Evolutionary conservation across 768 basidiomycete species (phyloP).

Genomic region (Suillus subluteus): DNA sequence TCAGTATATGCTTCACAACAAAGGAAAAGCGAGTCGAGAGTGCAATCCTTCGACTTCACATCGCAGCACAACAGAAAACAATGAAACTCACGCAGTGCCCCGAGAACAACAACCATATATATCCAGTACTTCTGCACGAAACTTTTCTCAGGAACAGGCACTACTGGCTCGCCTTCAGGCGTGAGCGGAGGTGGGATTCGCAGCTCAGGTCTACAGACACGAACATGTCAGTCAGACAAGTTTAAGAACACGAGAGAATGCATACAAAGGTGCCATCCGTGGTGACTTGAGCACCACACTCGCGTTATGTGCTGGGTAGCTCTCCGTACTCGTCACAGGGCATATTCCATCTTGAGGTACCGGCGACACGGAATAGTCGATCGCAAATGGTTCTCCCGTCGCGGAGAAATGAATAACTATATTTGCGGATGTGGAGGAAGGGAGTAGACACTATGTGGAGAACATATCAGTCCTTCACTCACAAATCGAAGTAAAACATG

Average conservation of each 20-base stretch:
- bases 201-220: conserved; percentile 60
- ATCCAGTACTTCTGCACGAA: conserved; percentile 94
- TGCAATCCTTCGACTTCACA: neutral
- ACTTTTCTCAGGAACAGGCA: conserved; percentile 67
- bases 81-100: conserved; percentile 58
- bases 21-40: neutral
- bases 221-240: conserved; percentile 7
- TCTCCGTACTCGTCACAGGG: conserved; percentile 35
- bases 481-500: conserved; percentile 61
- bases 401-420: conserved; percentile 58
- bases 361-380: conserved; percentile 75
- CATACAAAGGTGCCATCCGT: conserved; percentile 60
- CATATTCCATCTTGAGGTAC: conserved; percentile 73
- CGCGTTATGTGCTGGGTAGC: conserved; percentile 45
- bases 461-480: conserved; percentile 19
- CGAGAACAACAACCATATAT: conserved; percentile 64
- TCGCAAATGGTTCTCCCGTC: conserved; percentile 55
- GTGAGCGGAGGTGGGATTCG: conserved; percentile 69
- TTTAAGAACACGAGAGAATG: conserved; percentile 6
- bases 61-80: neutral
- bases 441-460: conserved; percentile 65
- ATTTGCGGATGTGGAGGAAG: conserved; percentile 53
- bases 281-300: conserved; percentile 56
- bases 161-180: conserved; percentile 64
- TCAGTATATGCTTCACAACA: neutral